A percentile compares a stretch with the other conserved stretches of the same genome.
Conservation (phyloP, 2,329 filamentous ascomycete genomes). For the Pseudogymnoascus sp. region DNA sequence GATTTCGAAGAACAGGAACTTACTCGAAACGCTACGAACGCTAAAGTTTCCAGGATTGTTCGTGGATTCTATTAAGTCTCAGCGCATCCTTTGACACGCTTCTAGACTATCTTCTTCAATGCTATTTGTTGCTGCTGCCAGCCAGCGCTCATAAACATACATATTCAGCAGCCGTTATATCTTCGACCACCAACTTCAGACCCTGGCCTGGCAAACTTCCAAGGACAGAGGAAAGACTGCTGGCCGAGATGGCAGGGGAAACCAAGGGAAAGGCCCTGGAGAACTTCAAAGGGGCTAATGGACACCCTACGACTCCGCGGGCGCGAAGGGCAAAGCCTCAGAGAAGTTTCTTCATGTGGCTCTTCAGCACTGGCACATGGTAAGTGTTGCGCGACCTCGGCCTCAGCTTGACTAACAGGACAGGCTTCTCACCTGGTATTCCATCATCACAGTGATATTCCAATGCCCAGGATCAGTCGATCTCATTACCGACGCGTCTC, state of each 20-base stretch:
- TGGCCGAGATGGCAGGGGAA: conserved; percentile 28
- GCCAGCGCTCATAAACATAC: conserved; percentile 4
- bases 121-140: conserved; percentile 6
- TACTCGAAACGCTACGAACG: conserved; percentile 6
- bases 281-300: conserved; percentile 29
- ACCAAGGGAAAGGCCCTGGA: conserved; percentile 30
- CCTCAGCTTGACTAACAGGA: conserved; percentile 10
- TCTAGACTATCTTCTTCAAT: conserved; percentile 2
- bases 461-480: conserved; percentile 67
- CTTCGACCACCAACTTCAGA: neutral
- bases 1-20: conserved; percentile 7
- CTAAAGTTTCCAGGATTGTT: conserved; percentile 4
- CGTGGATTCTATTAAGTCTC: conserved; percentile 4
- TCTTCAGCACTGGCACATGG: conserved; percentile 47
- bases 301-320: conserved; percentile 29
- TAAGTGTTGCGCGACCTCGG: conserved; percentile 26
- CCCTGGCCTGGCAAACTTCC: neutral
- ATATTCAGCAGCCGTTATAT: neutral
- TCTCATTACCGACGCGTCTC: conserved; percentile 59
- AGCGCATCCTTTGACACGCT: conserved; percentile 3
- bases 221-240: neutral
- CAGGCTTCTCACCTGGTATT: conserved; percentile 74
- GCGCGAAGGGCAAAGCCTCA: conserved; percentile 19
- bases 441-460: conserved; percentile 71
- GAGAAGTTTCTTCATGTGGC: conserved; percentile 19